A percentile compares a stretch with the other conserved stretches of the same genome.
These are phyloP conservation scores for Pseudoturritis turrita DNA, from an alignment of 345 rosid genomes.

Conservation along the genomic window DNA sequence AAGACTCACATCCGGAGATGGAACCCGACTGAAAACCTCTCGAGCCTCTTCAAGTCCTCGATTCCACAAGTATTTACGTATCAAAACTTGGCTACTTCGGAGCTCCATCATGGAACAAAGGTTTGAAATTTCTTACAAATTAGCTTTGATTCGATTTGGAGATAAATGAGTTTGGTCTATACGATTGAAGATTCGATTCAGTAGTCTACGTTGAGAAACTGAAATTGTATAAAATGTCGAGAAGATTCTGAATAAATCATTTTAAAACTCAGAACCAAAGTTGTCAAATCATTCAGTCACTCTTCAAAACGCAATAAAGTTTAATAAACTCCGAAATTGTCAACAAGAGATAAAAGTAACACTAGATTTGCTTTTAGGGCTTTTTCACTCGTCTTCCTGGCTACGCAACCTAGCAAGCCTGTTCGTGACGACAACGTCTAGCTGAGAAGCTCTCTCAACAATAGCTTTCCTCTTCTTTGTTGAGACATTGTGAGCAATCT, in stretches of 20 bases:
- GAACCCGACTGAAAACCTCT: conserved; percentile 31
- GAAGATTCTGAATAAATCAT: background rate
- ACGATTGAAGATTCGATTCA: background rate
- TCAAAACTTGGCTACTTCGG: conserved; percentile 15
- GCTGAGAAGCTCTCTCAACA: conserved; percentile 79
- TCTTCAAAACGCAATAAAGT: background rate
- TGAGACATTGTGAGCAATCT: conserved; percentile 79
- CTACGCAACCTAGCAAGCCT: conserved; percentile 73
- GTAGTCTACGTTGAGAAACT: background rate
- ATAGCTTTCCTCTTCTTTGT: conserved; percentile 74
- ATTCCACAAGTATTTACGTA: conserved; percentile 39
- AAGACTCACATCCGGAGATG: conserved; percentile 38
- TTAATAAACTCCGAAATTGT: background rate
- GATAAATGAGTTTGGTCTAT: background rate
- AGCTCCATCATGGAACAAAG: background rate
- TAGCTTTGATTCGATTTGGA: background rate
- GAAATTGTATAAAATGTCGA: background rate
- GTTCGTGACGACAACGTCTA: conserved; percentile 68
- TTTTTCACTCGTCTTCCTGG: conserved; percentile 70
- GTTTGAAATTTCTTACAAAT: no score
- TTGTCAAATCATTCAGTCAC: background rate
- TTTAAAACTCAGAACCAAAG: background rate
- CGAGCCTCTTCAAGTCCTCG: conserved; percentile 44
- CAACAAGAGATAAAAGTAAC: background rate
- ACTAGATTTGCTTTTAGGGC: background rate